phyloP scores from a whole-genome alignment of 2,329 filamentous ascomycete species.

The Ophiosphaerella narmari region DNA sequence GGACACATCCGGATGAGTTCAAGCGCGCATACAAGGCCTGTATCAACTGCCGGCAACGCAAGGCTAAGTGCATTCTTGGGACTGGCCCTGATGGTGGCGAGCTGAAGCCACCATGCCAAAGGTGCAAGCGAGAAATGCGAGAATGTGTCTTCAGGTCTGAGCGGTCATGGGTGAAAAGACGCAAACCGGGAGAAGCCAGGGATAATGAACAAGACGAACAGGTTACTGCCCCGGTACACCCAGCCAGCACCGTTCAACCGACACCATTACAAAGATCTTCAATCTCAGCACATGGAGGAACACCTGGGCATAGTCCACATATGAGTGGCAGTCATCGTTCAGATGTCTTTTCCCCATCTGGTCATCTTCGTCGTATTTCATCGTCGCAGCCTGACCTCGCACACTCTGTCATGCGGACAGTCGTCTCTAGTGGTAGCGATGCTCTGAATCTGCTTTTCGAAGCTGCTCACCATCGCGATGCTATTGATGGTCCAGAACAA shows the following conservation, averaged over 20 bases:
- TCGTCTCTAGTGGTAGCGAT: constrained; percentile 60
- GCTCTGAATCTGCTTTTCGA: constrained; percentile 59
- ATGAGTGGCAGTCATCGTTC: constrained; percentile 26
- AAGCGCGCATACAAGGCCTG: constrained; percentile 61
- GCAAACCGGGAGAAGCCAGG: constrained; percentile 37
- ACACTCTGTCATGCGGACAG: constrained; percentile 52
- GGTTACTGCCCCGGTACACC: constrained; percentile 12
- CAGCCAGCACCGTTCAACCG: constrained; percentile 13
- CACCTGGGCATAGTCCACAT: constrained; percentile 33
- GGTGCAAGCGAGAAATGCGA: constrained; percentile 57
- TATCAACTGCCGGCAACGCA: constrained; percentile 57
- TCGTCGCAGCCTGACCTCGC: constrained; percentile 43
- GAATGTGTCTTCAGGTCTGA: constrained; percentile 54
- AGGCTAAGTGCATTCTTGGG: constrained; percentile 58
- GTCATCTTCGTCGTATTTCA: constrained; percentile 37
- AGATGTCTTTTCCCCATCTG: constrained; percentile 36
- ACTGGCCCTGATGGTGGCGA: constrained; percentile 49
- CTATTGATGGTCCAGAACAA: constrained; percentile 39
- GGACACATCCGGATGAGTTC: constrained; percentile 49
- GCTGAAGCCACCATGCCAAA: constrained; percentile 51
- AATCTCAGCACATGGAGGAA: constrained; percentile 28
- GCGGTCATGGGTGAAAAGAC: constrained; percentile 45
- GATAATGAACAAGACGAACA: constrained; percentile 26
- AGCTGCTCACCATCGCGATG: constrained; percentile 50
- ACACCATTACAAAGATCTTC: constrained; percentile 31